Evolutionary conservation across 2,329 filamentous ascomycete species (phyloP).

Genomic region (Penicillium glabrum): DNA sequence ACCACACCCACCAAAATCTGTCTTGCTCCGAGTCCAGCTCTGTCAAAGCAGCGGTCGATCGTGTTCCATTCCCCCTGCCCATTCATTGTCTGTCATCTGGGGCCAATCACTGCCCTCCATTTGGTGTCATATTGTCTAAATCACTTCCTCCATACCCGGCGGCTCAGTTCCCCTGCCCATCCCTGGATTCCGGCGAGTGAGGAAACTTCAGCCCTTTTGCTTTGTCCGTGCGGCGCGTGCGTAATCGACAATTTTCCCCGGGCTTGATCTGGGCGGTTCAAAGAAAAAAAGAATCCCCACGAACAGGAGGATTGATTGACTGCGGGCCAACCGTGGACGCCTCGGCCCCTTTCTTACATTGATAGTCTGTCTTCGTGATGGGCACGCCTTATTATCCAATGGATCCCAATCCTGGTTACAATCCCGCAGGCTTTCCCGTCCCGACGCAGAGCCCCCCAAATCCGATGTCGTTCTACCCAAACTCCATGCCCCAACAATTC

Average conservation of each 20-base stretch:
- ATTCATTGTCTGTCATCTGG: slow-evolving; percentile 1
- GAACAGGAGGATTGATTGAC: slow-evolving; percentile 2
- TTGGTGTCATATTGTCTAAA: slow-evolving; percentile 4
- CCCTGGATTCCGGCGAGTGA: slow-evolving; percentile 21
- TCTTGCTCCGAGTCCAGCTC: slow-evolving; percentile 18
- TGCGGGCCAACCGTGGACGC: slow-evolving; percentile 12
- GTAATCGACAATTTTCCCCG: slow-evolving; percentile 12
- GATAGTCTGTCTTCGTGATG: slow-evolving; percentile 8
- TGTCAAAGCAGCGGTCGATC: slow-evolving; percentile 17
- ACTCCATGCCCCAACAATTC: slow-evolving; percentile 31
- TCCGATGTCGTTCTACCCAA: slow-evolving; percentile 39
- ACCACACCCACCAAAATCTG: slow-evolving; percentile 21
- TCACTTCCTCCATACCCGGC: slow-evolving; percentile 2
- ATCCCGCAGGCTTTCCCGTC: slow-evolving; percentile 35
- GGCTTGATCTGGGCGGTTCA: background rate
- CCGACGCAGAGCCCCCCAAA: slow-evolving; percentile 33
- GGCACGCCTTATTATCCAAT: slow-evolving; percentile 19
- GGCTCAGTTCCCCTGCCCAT: slow-evolving; percentile 7
- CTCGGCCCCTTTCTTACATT: slow-evolving; percentile 10
- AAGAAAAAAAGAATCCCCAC: background rate
- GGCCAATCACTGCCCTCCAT: slow-evolving; percentile 18
- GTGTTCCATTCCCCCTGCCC: slow-evolving; percentile 17
- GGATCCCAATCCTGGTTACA: slow-evolving; percentile 25
- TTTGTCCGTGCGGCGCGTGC: slow-evolving; percentile 23
- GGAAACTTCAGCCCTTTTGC: background rate